Base-by-base conservation (phyloP, 1,284 basidiomycete genomes). In the Kalmanozyma brasiliensis region DNA sequence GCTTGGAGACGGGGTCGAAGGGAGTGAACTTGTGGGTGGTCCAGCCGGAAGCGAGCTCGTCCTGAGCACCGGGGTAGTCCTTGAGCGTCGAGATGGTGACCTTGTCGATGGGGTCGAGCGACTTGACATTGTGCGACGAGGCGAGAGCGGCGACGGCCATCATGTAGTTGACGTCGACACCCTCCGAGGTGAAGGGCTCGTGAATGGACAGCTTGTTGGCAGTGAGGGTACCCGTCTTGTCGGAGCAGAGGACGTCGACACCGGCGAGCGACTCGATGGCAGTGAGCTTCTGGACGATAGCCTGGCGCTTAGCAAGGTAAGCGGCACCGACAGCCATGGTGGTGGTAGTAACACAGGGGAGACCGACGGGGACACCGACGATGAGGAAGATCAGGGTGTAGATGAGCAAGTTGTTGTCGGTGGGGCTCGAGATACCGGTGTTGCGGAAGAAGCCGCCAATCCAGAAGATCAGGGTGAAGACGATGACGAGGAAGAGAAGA, bases 251-350 rank as follows among this genome's bases (percentile, higher is more conserved):
- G 26, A 87, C 85, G 67, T 87, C 86, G 60, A 87, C 86, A 74
- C 86, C 86, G 23, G 86, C 86, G 22, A 87, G 83, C 30, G 85
- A 85, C 78, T 87, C 86, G 79, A 87, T 87, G 44, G 86, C 86
- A 13, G 86, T 87, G 40, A 87, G 83, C 80, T 87, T 87, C 78
- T 87, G 86, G n/a, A 87, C 86, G 77, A 87, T 87, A n/a, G 86
- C 86, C 74, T 87, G 84, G 36, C 84, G 82, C 60, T 84, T 83
- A 26, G 86, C 86, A 37, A 87, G 84, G 81, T 86, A 87, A 8
- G 86, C 85, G 34, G 86, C 86, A 51, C 86, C 86, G 67, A 87
- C 86, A 32, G 86, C 86, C 69, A 85, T 82, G 41, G 85, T 85
- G 56, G 86, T 86, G 42, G 86, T 87, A 33, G 86, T 86, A 23